A percentile compares a stretch with the other conserved stretches of the same genome.
These are phyloP conservation scores for Botrytis fragariae DNA, from an alignment of 2,329 filamentous ascomycete species.

Conservation along the genomic window DNA sequence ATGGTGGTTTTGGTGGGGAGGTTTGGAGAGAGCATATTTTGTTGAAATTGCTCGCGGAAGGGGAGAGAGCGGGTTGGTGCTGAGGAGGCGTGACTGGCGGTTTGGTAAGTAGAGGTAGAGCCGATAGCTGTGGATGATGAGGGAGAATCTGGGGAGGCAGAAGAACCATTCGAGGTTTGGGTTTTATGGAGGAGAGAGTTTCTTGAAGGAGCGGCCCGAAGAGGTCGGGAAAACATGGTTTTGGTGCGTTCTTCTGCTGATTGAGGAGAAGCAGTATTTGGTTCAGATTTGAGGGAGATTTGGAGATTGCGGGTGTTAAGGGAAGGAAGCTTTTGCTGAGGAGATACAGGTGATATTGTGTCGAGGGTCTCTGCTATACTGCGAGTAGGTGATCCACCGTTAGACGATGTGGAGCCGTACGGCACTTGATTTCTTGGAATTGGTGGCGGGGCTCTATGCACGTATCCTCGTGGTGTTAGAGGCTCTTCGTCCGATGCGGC, in stretches of 20 bases:
- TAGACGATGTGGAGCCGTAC: slow-evolving; percentile 25
- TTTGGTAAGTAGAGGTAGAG: slow-evolving; percentile 8
- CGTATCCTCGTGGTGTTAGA: slow-evolving; percentile 58
- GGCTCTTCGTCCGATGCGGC: slow-evolving; percentile 54
- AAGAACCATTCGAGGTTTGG: slow-evolving; percentile 9
- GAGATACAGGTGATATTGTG: slow-evolving; percentile 20
- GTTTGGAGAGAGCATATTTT: slow-evolving; percentile 39
- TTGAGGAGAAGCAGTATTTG: slow-evolving; percentile 27
- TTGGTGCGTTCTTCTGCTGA: slow-evolving; percentile 19
- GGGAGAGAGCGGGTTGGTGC: slow-evolving; percentile 48
- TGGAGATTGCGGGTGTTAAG: slow-evolving; percentile 17
- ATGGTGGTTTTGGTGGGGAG: slow-evolving; percentile 60
- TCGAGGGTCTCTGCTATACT: slow-evolving; percentile 34
- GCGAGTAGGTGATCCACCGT: slow-evolving; percentile 30
- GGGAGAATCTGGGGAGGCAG: neutral
- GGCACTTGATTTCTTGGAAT: slow-evolving; percentile 49
- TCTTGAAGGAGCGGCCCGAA: slow-evolving; percentile 21
- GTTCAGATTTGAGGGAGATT: slow-evolving; percentile 27
- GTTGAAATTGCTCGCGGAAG: slow-evolving; percentile 59
- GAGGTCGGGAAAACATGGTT: neutral
- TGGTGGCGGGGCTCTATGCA: slow-evolving; percentile 56
- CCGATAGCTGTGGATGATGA: slow-evolving; percentile 15
- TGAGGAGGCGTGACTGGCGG: slow-evolving; percentile 20
- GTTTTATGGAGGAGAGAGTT: neutral
- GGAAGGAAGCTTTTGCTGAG: slow-evolving; percentile 8